phyloP scores from a whole-genome alignment of 805 yeast genomes.

The Kuraishia floccosa region DNA sequence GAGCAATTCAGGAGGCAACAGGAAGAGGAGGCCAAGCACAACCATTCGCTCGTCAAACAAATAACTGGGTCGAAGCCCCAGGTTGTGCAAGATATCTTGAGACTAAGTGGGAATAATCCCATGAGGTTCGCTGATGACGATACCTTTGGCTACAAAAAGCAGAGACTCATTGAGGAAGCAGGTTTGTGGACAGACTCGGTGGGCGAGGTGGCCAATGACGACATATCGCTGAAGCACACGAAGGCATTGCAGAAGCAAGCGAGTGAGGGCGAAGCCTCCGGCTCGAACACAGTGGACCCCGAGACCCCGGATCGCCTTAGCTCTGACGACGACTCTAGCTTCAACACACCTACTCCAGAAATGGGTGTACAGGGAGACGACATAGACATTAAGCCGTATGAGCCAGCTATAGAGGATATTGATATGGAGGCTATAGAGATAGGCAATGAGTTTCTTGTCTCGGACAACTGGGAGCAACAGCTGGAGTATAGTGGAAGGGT shows the following conservation, averaged over 20 bases:
- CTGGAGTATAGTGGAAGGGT: constrained; percentile 23
- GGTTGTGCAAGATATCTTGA: no score
- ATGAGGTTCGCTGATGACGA: no score
- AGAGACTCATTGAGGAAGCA: background rate
- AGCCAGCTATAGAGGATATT: constrained; percentile 43
- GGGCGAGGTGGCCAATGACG: no score
- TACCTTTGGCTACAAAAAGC: background rate
- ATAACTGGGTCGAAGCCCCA: no score
- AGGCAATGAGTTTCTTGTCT: constrained; percentile 33
- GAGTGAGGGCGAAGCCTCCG: background rate
- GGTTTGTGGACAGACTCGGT: background rate
- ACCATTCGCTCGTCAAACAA: background rate
- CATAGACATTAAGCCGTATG: constrained; percentile 56
- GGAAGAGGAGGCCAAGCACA: background rate
- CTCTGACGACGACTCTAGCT: constrained; percentile 7
- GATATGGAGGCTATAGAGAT: constrained; percentile 29
- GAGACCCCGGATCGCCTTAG: constrained; percentile 9
- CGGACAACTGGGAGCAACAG: constrained; percentile 58
- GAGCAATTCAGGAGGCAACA: constrained; percentile 17
- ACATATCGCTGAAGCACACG: constrained; percentile 1
- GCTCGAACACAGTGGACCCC: constrained; percentile 3
- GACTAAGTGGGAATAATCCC: no score
- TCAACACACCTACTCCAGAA: no score
- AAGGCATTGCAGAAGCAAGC: constrained; percentile 4
- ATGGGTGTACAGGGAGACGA: constrained; percentile 18